Base-by-base conservation (phyloP, 2,329 filamentous ascomycete species). In the Peltaster fructicola region DNA sequence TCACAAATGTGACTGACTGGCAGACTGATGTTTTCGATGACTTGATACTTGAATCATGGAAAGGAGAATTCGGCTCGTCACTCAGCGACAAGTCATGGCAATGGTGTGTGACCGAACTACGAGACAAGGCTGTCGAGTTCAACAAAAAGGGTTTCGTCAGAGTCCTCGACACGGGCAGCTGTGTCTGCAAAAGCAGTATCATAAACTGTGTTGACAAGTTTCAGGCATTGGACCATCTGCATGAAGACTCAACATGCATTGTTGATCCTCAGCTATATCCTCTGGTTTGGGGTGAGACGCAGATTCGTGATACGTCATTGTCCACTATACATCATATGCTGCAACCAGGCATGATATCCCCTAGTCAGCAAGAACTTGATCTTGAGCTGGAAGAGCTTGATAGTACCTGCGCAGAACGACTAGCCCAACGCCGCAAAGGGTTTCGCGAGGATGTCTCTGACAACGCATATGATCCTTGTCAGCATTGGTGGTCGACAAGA, bases 261-360 rank as follows among this genome's bases (percentile, higher is more conserved):
- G 56, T 75, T 5, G 60, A 74, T 32, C 68, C 69, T 1, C 73
- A 66, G 0, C 49, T 74, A 7, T 75, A 59, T 33, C 67, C 70
- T 0, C 42, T 75, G 0, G 41, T 65, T 3, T 68, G 64, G 33
- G 63, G 61, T 0, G 43, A 45, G 9, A 57, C 54, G 3, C 49
- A 51, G 2, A n/a, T n/a, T n/a, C n/a, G n/a, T n/a, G n/a, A n/a
- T n/a, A n/a, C n/a, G n/a, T n/a, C n/a, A n/a, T n/a, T n/a, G n/a
- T n/a, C n/a, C n/a, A n/a, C n/a, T n/a, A n/a, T n/a, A n/a, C n/a
- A n/a, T n/a, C n/a, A n/a, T n/a, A n/a, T n/a, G n/a, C n/a, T n/a
- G n/a, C n/a, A n/a, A n/a, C n/a, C n/a, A n/a, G n/a, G n/a, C n/a
- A n/a, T n/a, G n/a, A n/a, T n/a, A n/a, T n/a, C n/a, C n/a, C n/a